Percentiles rank a stretch among this genome's conserved stretches.
Conservation (phyloP, 2,329 filamentous ascomycete species). For the Diaporthe capsici region DNA sequence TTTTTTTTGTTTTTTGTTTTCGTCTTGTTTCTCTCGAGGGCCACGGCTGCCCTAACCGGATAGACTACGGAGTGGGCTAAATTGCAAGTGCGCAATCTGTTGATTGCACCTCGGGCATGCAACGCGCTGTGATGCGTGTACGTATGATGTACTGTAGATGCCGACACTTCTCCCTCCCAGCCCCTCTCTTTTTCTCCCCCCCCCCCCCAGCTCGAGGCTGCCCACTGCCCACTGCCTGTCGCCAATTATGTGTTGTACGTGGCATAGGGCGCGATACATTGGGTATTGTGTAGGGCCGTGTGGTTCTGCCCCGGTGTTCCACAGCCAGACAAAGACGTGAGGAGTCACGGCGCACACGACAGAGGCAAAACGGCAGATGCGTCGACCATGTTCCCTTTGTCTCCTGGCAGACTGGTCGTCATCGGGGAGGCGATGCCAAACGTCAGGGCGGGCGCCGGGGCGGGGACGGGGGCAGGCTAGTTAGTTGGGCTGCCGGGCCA, state of each 20-base stretch:
- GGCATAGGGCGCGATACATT: slow-evolving; percentile 1
- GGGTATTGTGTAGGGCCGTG: slow-evolving; percentile 10
- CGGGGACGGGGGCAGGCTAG: not conserved
- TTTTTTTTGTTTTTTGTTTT: not conserved
- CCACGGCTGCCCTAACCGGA: not conserved
- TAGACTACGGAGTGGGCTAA: not conserved
- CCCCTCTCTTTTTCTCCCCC: slow-evolving; percentile 1
- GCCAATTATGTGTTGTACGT: slow-evolving; percentile 15
- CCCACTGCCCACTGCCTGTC: not conserved
- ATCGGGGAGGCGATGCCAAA: slow-evolving; percentile 5
- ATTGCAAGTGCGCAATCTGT: not conserved
- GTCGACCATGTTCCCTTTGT: not conserved
- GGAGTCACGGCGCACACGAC: slow-evolving; percentile 18
- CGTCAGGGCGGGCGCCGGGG: slow-evolving; percentile 9
- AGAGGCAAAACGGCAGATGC: slow-evolving; percentile 21
- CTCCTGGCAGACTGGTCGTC: not conserved
- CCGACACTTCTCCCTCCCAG: slow-evolving; percentile 11
- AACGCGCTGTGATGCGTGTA: not conserved
- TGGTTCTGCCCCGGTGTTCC: slow-evolving; percentile 8
- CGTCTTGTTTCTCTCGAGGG: not conserved
- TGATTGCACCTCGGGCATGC: not conserved
- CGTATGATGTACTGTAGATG: not conserved
- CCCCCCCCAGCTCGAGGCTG: slow-evolving; percentile 4
- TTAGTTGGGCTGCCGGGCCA: not conserved
- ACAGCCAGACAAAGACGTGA: slow-evolving; percentile 18